These are phyloP conservation scores for Vanderwaltozyma verrucispora DNA, from an alignment of 805 yeast species.

Conservation along the genomic window DNA sequence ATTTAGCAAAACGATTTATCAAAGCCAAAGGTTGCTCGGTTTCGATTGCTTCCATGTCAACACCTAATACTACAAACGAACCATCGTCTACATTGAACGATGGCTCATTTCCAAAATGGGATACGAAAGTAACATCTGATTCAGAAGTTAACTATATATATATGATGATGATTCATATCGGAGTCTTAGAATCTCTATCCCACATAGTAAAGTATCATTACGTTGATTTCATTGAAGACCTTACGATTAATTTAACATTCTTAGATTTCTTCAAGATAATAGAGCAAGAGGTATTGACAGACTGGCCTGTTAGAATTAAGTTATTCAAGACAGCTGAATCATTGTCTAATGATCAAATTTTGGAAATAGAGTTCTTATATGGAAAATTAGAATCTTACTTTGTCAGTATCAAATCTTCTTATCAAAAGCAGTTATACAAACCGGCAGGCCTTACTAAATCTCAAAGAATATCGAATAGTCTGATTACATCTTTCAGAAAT, in stretches of 20 bases:
- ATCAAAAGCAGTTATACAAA: slow-evolving; percentile 59
- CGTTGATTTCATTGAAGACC: slow-evolving; percentile 61
- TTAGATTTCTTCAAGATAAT: slow-evolving; percentile 55
- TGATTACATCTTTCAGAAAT: slow-evolving; percentile 11
- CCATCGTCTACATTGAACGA: slow-evolving; percentile 1
- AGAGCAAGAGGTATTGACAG: slow-evolving; percentile 50
- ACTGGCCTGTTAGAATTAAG: slow-evolving; percentile 39
- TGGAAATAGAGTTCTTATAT: slow-evolving; percentile 23
- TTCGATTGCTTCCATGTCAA: slow-evolving; percentile 34
- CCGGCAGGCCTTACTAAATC: slow-evolving; percentile 33
- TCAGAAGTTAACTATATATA: slow-evolving; percentile 51
- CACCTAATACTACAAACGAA: slow-evolving; percentile 4
- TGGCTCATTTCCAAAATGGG: slow-evolving; percentile 51
- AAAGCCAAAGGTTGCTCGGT: slow-evolving; percentile 56
- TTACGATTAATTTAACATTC: slow-evolving; percentile 46
- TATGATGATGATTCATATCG: slow-evolving; percentile 70
- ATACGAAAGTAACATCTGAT: slow-evolving; percentile 28
- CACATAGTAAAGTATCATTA: slow-evolving; percentile 65
- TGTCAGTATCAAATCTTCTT: slow-evolving; percentile 55
- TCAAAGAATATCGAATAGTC: slow-evolving; percentile 14
- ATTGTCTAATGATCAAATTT: slow-evolving; percentile 7
- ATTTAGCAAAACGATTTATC: slow-evolving; percentile 42
- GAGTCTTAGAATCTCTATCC: slow-evolving; percentile 66
- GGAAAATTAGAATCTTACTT: slow-evolving; percentile 35
- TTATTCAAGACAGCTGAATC: slow-evolving; percentile 17